Evolutionary conservation across 305 asterid genomes (phyloP).

Genomic region (Striga hermonthica): DNA sequence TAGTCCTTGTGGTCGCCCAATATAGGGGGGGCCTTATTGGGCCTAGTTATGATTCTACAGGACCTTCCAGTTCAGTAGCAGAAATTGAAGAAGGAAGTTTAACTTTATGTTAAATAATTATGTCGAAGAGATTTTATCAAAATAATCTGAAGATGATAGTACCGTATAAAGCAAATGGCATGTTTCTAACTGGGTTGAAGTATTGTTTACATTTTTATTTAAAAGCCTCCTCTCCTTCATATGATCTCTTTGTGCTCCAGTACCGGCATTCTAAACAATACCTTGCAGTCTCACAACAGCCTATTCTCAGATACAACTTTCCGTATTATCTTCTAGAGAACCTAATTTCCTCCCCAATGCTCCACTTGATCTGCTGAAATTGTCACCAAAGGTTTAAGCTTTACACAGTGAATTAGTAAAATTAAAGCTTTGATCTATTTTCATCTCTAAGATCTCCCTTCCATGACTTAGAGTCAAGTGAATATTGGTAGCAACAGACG

Average conservation of each 20-base stretch:
- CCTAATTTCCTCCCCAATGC: not conserved
- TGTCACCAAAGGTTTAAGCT: not conserved
- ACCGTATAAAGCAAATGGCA: too few species aligned
- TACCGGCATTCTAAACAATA: not conserved
- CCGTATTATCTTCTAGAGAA: not conserved
- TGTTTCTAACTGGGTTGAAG: not conserved
- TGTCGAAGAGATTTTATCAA: too few species aligned
- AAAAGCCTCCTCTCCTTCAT: not conserved
- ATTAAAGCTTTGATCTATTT: not conserved
- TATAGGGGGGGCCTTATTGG: too few species aligned
- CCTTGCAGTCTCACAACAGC: not conserved
- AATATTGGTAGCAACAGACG: too few species aligned
- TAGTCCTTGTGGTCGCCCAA: too few species aligned
- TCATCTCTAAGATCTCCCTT: not conserved
- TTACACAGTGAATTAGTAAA: not conserved
- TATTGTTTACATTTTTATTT: not conserved
- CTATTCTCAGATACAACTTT: not conserved
- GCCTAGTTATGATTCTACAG: not conserved
- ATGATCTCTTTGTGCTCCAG: not conserved
- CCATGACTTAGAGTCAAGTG: not conserved
- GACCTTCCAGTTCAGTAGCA: not conserved
- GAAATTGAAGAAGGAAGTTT: not conserved
- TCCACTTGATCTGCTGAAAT: constrained; percentile 1
- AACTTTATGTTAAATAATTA: not conserved
- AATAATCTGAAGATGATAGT: too few species aligned